A percentile compares a stretch with the other conserved stretches of the same genome.
Evolutionary conservation across 108 stramenopile genomes (phyloP).

Genomic region (Hondaea fermentalgiana): DNA sequence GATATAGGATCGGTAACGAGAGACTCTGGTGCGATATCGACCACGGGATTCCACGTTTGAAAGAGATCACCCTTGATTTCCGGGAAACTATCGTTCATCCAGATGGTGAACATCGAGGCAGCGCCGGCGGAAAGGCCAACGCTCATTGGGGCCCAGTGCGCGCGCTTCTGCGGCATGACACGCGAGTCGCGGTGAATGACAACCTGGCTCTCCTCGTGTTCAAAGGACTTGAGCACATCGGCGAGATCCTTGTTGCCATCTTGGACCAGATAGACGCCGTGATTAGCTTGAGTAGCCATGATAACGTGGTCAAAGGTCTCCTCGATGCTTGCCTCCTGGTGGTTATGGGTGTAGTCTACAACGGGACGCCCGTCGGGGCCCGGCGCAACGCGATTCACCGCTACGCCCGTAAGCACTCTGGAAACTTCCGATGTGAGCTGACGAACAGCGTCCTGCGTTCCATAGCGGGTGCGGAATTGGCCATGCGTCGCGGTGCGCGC

Average conservation of each 20-base stretch:
- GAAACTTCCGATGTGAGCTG: neutral
- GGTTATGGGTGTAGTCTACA: neutral
- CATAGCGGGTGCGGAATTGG: neutral
- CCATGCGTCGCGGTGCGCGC: neutral
- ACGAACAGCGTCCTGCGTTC: neutral
- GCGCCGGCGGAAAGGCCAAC: neutral
- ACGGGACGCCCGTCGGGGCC: neutral
- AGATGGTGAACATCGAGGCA: constrained; percentile 3
- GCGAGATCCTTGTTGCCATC: neutral
- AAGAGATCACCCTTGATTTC: neutral
- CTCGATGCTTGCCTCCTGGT: neutral
- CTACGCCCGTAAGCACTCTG: neutral
- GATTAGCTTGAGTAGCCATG: constrained; percentile 8
- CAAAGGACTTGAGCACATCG: neutral
- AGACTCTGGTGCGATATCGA: neutral
- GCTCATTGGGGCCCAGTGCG: neutral
- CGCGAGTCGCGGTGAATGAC: neutral
- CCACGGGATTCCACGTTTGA: constrained; percentile 1
- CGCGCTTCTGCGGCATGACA: neutral
- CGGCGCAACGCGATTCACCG: neutral
- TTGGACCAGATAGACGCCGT: neutral
- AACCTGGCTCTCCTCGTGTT: neutral
- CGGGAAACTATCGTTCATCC: constrained; percentile 4
- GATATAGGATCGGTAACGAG: neutral
- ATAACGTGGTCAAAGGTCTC: constrained; percentile 1